Evolutionary conservation across 2,329 filamentous ascomycete species (phyloP).

Genomic region (Pseudocercospora macadamiae): DNA sequence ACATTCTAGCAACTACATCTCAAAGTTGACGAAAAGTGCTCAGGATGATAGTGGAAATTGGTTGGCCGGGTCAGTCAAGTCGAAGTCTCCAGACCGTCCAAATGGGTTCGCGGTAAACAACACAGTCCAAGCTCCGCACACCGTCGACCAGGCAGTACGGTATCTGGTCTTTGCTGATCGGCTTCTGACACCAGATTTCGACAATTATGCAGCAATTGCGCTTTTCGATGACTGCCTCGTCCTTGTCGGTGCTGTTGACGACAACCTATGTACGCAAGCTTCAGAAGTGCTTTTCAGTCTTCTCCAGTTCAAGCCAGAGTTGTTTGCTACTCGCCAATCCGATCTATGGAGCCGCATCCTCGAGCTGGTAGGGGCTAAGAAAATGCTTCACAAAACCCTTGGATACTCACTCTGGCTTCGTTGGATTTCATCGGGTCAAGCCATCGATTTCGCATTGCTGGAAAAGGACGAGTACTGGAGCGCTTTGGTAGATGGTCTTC

Average conservation of each 20-base stretch:
- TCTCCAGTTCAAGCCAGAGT: not conserved
- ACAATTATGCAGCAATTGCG: not conserved
- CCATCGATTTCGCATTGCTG: slow-evolving; percentile 15
- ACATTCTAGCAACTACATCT: not conserved
- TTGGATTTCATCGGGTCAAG: slow-evolving; percentile 17
- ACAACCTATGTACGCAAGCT: slow-evolving; percentile 13
- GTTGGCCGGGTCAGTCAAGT: not conserved
- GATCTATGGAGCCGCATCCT: slow-evolving; percentile 22
- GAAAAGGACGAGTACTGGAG: slow-evolving; percentile 44
- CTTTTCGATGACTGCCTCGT: slow-evolving; percentile 20
- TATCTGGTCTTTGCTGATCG: slow-evolving; percentile 3
- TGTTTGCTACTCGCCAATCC: slow-evolving; percentile 7
- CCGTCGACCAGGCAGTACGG: slow-evolving; percentile 7
- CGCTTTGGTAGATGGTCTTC: slow-evolving; percentile 42
- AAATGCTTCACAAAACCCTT: slow-evolving; percentile 21
- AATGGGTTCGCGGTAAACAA: no score
- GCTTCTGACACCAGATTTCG: not conserved
- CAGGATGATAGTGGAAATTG: not conserved
- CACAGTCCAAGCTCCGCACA: not conserved
- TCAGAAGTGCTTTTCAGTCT: slow-evolving; percentile 17
- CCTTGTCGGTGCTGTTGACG: slow-evolving; percentile 18
- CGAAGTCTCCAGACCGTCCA: no score
- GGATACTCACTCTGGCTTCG: slow-evolving; percentile 36
- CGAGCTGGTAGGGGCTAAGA: slow-evolving; percentile 11
- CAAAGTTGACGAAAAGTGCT: not conserved